Evolutionary conservation across 2,329 filamentous ascomycete genomes (phyloP).

Genomic region (Diplocarpon mali): DNA sequence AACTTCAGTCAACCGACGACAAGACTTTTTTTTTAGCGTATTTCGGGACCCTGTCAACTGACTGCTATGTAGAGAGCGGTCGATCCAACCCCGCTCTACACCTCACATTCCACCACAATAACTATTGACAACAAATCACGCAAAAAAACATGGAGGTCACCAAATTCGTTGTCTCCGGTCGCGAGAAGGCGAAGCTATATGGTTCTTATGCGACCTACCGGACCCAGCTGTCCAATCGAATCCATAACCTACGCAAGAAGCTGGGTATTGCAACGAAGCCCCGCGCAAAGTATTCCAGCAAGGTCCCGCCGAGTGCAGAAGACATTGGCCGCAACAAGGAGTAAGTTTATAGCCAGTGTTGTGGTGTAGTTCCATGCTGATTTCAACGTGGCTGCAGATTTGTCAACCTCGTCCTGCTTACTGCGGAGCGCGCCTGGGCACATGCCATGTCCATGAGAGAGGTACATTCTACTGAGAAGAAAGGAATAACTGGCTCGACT

Average conservation of each 20-base stretch:
- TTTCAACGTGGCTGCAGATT: conserved; percentile 40
- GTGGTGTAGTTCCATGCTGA: not conserved
- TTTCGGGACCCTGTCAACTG: not conserved
- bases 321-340: conserved; percentile 65
- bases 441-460: conserved; percentile 93
- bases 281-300: conserved; percentile 68
- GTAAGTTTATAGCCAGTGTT: conserved; percentile 38
- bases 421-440: conserved; percentile 85
- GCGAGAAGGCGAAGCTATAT: conserved; percentile 75
- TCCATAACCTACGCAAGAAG: conserved; percentile 76
- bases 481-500: conserved; percentile 67
- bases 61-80: too few species aligned
- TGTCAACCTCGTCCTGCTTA: conserved; percentile 69
- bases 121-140: not conserved
- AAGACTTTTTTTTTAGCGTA: conserved; percentile 8
- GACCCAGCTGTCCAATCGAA: conserved; percentile 63
- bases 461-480: conserved; percentile 65
- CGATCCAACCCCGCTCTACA: conserved; percentile 7
- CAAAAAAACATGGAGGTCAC: conserved; percentile 43
- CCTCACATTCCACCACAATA: not conserved
- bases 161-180: conserved; percentile 63
- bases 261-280: conserved; percentile 75
- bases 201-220: conserved; percentile 86
- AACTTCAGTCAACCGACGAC: conserved; percentile 7
- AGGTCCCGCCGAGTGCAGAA: conserved; percentile 58